A percentile compares a stretch with the other conserved stretches of the same genome.
Evolutionary conservation across 768 basidiomycete species (phyloP).

Genomic region (Rhizopogon vinicolor): DNA sequence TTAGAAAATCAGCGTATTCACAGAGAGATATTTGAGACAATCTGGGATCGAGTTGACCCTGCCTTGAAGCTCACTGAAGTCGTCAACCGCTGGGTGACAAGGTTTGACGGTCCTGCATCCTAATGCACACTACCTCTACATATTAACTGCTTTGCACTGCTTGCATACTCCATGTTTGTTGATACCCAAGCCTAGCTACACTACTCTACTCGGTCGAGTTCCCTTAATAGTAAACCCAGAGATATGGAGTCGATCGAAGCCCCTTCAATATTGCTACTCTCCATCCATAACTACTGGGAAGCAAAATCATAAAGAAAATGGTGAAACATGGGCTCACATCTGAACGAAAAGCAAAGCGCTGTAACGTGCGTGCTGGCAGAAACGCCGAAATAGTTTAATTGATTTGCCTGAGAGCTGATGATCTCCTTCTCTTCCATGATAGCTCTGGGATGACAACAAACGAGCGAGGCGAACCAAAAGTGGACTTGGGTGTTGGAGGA

Average conservation of each 20-base stretch:
- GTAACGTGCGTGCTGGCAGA: constrained; percentile 22
- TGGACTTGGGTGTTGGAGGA: constrained; percentile 18
- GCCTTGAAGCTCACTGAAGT: not conserved
- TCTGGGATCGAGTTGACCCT: not conserved
- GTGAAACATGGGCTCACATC: not conserved
- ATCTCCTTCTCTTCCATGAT: not conserved
- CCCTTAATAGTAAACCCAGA: not conserved
- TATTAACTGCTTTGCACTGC: not conserved
- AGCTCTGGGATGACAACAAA: constrained; percentile 27
- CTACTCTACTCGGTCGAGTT: not conserved
- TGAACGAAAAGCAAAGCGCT: constrained; percentile 18
- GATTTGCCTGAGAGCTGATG: not conserved
- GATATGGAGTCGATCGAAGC: not conserved
- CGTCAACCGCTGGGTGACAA: not conserved
- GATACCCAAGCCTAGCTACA: not conserved
- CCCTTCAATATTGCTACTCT: not conserved
- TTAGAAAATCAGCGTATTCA: not conserved
- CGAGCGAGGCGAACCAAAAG: constrained; percentile 15
- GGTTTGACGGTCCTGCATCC: not conserved
- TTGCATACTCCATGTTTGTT: not conserved
- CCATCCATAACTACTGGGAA: not conserved
- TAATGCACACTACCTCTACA: not conserved
- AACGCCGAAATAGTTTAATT: not conserved
- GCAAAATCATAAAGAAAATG: not conserved
- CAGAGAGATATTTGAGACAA: not conserved